Conservation (phyloP, 2,329 filamentous ascomycete species). For the Dothidotthia symphoricarpi region DNA sequence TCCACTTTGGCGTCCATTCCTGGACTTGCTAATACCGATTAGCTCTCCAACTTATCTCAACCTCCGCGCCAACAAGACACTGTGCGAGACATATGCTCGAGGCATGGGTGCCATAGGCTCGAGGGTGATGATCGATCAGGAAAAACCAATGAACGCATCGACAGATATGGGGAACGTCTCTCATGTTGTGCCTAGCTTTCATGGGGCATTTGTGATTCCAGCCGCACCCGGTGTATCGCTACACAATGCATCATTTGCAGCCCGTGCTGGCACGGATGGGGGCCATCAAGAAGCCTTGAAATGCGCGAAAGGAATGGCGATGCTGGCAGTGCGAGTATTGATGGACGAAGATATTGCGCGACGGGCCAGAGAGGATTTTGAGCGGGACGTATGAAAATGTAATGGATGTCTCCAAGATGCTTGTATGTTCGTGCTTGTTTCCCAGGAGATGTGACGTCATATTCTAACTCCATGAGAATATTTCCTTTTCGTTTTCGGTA, state of each 20-base stretch:
- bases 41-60: conserved; percentile 47
- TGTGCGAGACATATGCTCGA: conserved; percentile 47
- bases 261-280: conserved; percentile 42
- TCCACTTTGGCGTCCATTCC: not conserved
- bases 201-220: conserved; percentile 51
- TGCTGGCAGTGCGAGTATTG: conserved; percentile 16
- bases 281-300: conserved; percentile 46
- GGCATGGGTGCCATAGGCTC: conserved; percentile 47
- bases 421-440: too few species aligned
- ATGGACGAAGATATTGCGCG: conserved; percentile 14
- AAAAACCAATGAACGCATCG: conserved; percentile 39
- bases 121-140: conserved; percentile 40
- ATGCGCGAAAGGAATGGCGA: conserved; percentile 49
- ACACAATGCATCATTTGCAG: conserved; percentile 47
- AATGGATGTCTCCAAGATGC: too few species aligned
- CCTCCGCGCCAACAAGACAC: conserved; percentile 46
- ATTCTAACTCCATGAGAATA: too few species aligned
- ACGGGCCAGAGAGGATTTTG: conserved; percentile 17
- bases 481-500: too few species aligned
- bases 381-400: too few species aligned
- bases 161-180: conserved; percentile 20
- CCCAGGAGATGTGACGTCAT: too few species aligned
- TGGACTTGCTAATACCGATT: not conserved
- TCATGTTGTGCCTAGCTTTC: conserved; percentile 37
- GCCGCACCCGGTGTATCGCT: conserved; percentile 38